These are phyloP conservation scores for Phytopythium boreale DNA, from an alignment of 352 stramenopile genomes.

Conservation along the genomic window DNA sequence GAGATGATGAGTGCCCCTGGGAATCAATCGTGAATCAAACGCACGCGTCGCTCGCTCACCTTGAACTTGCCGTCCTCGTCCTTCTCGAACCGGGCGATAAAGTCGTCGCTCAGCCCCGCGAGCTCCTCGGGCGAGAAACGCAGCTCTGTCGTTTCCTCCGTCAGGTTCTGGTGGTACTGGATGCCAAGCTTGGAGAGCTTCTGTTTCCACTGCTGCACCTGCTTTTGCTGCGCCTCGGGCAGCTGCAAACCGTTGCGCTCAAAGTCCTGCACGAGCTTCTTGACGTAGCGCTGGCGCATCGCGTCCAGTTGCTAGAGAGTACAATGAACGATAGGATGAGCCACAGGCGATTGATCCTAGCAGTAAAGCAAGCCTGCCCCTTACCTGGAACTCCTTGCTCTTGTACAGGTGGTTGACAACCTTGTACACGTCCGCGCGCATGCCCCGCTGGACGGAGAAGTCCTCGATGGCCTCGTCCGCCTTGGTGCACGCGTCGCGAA, in stretches of 20 bases:
- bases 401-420: slow-evolving; percentile 52
- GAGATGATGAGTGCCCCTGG: background rate
- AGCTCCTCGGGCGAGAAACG: slow-evolving; percentile 73
- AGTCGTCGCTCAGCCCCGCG: slow-evolving; percentile 76
- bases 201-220: slow-evolving; percentile 83
- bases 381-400: slow-evolving; percentile 42
- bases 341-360: background rate
- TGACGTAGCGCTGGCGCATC: slow-evolving; percentile 76
- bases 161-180: slow-evolving; percentile 86
- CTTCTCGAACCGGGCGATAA: slow-evolving; percentile 66
- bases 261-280: slow-evolving; percentile 73
- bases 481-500: slow-evolving; percentile 79
- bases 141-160: slow-evolving; percentile 82
- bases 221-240: slow-evolving; percentile 51
- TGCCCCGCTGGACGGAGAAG: slow-evolving; percentile 72
- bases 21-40: background rate
- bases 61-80: slow-evolving; percentile 76
- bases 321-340: background rate
- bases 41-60: slow-evolving; percentile 20
- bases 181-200: slow-evolving; percentile 82
- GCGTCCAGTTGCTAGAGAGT: slow-evolving; percentile 35
- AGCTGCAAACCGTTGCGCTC: slow-evolving; percentile 86
- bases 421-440: slow-evolving; percentile 86
- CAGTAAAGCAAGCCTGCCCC: background rate
- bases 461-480: slow-evolving; percentile 79